These are phyloP conservation scores for Gossypium stocksii DNA, from an alignment of 345 rosid genomes.

Conservation along the genomic window DNA sequence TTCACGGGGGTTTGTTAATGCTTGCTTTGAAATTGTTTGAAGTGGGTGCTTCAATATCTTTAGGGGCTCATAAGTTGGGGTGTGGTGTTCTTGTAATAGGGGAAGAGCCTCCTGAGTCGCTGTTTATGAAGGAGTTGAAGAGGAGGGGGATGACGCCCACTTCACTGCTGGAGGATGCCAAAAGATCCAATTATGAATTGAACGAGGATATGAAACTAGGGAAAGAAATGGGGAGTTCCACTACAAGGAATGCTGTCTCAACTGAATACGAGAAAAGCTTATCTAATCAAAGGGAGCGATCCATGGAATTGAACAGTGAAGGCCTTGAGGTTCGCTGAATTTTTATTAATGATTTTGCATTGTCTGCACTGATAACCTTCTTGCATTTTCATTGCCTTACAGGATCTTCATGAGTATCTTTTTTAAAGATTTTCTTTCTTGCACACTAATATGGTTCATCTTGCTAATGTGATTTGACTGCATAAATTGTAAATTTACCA, in stretches of 20 bases:
- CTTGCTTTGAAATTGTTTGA: background rate
- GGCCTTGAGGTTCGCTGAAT: slow-evolving; percentile 69
- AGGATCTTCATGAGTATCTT: background rate
- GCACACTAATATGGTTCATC: background rate
- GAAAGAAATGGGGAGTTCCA: slow-evolving; percentile 44
- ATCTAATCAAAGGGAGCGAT: slow-evolving; percentile 72
- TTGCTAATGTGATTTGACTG: background rate
- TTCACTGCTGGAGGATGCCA: slow-evolving; percentile 71
- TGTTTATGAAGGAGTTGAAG: slow-evolving; percentile 89
- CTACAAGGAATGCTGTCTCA: slow-evolving; percentile 57
- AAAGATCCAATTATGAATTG: slow-evolving; percentile 35
- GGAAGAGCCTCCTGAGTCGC: slow-evolving; percentile 90
- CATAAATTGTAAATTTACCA: background rate
- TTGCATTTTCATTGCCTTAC: background rate
- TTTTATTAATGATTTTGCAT: background rate
- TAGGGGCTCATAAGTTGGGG: slow-evolving; percentile 10
- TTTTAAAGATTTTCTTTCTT: background rate
- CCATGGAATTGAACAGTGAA: slow-evolving; percentile 88
- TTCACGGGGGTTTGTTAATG: background rate
- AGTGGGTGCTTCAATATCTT: background rate
- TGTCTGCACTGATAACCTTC: background rate
- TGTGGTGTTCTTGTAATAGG: slow-evolving; percentile 31
- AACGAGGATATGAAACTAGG: slow-evolving; percentile 45
- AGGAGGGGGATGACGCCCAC: slow-evolving; percentile 92
- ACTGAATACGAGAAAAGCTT: slow-evolving; percentile 53